Evolutionary conservation across 305 asterid genomes (phyloP), one percentile per base, ranked within the genome.

Genomic region (Fraxinus platypoda): DNA sequence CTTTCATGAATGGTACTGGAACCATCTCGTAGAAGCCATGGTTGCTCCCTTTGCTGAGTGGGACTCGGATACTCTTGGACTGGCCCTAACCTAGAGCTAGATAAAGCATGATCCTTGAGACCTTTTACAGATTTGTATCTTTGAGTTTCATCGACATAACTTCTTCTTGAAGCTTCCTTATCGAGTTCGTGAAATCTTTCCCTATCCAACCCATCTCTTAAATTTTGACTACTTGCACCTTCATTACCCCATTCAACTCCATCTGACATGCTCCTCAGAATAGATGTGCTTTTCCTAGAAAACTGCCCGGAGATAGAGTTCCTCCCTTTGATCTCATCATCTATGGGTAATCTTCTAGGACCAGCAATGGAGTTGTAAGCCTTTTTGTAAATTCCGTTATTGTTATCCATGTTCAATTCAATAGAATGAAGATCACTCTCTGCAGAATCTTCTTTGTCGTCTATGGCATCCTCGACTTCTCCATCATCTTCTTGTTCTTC

Each of bases 351-450:
- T 81, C 87, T 89, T 82, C 87, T 84, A 2, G 86, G 83, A 28
- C 86, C 86, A 3, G 73, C 59, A 79, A 77, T 62, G 30, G 89
- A 80, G n/a, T 66, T 37, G 59, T 77, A 72, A 57, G 84, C 88
- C 91, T 90, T 87, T 64, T 86, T 90, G 80, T 83, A 82, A 81
- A 78, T 84, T 88, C 83, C 87, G 19, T 57, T 80, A 8, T 78
- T 81, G 35, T 83, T 84, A 30, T 87, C 92, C 89, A 81, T 75
- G 85, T 87, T 91, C 77, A 93, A 23, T 87, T 93, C 97, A 17
- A 91, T 88, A 7, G 93, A 88, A 81, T 90, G 95, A 84, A 92
- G 92, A 83, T 93, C 97, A 68, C 95, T 93, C 75, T 91, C 97
- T 19, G 83, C 88, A 2, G 94, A 90, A 71, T 81, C 93, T 59